Evolutionary conservation across 192 early-diverging fungal species (phyloP), one percentile per base, ranked within the genome.

Genomic region (Phlyctochytrium planicorne): DNA sequence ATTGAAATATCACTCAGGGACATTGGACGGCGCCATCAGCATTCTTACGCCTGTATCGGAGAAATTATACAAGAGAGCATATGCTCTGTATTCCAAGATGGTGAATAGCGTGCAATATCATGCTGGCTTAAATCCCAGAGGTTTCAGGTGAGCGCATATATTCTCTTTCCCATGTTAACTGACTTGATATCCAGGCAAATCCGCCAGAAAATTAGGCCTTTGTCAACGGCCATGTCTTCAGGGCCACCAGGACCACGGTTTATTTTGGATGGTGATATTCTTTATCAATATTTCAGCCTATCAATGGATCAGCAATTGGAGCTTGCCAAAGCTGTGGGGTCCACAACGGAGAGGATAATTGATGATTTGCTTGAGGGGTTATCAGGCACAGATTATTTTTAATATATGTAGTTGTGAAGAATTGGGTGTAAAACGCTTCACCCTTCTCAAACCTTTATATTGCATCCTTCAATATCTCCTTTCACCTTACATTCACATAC

Each of bases 91-190:
- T 66, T 81, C 88, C n/a, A 89, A 92, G 33, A 80, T 99, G 74
- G 90, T 94, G 1, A 91, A 89, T 52, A 85, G 86, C 37, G 55
- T 94, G 2, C 88, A 89, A 68, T 94, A 94, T 56, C 70, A 85
- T 30, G 94, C 92, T 17, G 96, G 94, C 2, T 73, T 99, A 60
- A 98, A 99, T 66, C 96, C 97, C 4, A 81, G 95, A 36, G 94
- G 91, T 24, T 98, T 83, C 70, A 84, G 95, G 78, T 85, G 82
- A n/a, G 55, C 62, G n/a, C 20, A n/a, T 62, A 16, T 56, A 10
- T 27, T 27, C n/a, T 63, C 59, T 68, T 1, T 16, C 30, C 33
- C 14, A 32, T 23, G 6, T 53, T 55, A 65, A 29, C 52, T 55
- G 67, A 36, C 53, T 66, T 47, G 29, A 40, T 47, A 32, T 68